These are phyloP conservation scores for Lachnellula occidentalis DNA, from an alignment of 2,329 filamentous ascomycete species.

Conservation along the genomic window DNA sequence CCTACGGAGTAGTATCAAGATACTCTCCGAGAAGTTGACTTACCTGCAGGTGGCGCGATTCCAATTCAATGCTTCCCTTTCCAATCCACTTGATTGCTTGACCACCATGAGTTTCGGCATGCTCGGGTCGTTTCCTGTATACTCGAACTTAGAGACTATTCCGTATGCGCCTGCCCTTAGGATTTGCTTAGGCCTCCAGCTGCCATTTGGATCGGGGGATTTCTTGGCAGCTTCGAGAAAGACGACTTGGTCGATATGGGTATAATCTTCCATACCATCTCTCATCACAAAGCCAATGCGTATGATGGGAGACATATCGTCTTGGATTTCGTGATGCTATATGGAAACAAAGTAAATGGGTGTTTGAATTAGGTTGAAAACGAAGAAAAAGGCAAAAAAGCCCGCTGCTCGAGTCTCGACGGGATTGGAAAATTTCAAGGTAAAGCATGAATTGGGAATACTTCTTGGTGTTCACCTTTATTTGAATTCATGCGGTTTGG, in stretches of 20 bases:
- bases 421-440: not conserved
- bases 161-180: conserved; percentile 1
- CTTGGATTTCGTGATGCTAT: too few species aligned
- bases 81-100: not conserved
- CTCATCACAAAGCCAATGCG: not conserved
- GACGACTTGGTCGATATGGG: not conserved
- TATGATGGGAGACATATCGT: too few species aligned
- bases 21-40: too few species aligned
- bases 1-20: too few species aligned
- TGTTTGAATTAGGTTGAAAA: too few species aligned
- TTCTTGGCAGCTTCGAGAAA: not conserved
- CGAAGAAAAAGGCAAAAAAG: too few species aligned
- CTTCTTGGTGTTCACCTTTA: not conserved
- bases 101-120: conserved; percentile 4
- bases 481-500: not conserved
- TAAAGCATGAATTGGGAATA: not conserved
- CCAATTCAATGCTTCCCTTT: not conserved
- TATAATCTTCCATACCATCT: not conserved
- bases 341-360: too few species aligned
- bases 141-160: conserved; percentile 1
- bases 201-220: not conserved
- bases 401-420: too few species aligned
- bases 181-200: conserved; percentile 1
- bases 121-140: not conserved
- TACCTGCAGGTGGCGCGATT: not conserved